A percentile compares a stretch with the other conserved stretches of the same genome.
phyloP scores from a whole-genome alignment of 768 basidiomycete species.

The Leccinum olivaceopallidum region DNA sequence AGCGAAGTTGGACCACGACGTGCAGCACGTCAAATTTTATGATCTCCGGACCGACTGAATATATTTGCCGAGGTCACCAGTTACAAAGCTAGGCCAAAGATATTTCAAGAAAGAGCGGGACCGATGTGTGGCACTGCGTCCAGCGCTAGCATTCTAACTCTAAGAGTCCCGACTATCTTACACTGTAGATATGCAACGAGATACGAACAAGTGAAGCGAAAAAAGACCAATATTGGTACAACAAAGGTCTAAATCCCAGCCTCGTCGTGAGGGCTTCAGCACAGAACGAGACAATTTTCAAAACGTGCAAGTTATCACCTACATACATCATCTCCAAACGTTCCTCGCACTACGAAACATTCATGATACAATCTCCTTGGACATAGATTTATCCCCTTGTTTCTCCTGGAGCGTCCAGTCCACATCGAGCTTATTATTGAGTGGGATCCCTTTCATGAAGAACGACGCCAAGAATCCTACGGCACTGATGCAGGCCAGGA shows the following conservation, averaged over 20 bases:
- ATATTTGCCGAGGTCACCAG: no score
- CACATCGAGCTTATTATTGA: slow-evolving; percentile 3
- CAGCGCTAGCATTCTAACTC: no score
- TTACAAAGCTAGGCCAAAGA: no score
- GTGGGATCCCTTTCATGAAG: slow-evolving; percentile 8
- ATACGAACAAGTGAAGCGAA: neutral
- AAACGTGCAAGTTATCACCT: no score
- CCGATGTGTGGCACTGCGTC: slow-evolving; percentile 7
- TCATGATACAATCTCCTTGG: neutral
- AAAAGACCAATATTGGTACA: neutral
- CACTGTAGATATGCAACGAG: no score
- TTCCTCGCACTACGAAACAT: neutral
- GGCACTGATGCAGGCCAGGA: slow-evolving; percentile 37
- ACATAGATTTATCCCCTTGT: neutral
- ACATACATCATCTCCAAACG: no score
- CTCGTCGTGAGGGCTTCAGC: neutral
- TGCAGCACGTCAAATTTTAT: no score
- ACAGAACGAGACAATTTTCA: neutral
- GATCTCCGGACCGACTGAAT: no score
- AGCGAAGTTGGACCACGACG: no score
- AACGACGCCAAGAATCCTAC: slow-evolving; percentile 8
- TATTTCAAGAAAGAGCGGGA: no score
- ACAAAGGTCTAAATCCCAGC: neutral
- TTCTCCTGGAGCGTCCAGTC: slow-evolving; percentile 6
- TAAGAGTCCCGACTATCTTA: no score